Evolutionary conservation across 2,329 filamentous ascomycete genomes (phyloP).

Genomic region (Rutstroemia sp.): DNA sequence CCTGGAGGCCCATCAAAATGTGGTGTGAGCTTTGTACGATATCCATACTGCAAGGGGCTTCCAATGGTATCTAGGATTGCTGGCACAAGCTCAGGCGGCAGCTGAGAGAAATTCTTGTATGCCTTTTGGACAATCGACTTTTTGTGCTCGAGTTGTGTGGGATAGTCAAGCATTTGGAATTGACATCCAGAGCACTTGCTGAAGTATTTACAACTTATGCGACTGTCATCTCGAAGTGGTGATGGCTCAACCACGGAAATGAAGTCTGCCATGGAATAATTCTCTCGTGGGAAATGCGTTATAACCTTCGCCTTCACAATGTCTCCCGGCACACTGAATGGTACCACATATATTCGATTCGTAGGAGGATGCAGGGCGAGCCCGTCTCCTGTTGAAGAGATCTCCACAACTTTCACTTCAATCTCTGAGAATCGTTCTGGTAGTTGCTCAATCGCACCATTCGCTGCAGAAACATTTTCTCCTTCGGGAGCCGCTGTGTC

Average conservation of each 20-base stretch:
- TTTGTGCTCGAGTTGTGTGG: conserved; percentile 80
- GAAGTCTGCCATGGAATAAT: conserved; percentile 76
- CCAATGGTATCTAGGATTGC: conserved; percentile 76
- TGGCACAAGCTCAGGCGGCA: conserved; percentile 69
- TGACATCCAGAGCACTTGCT: conserved; percentile 84
- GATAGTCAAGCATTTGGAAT: conserved; percentile 93
- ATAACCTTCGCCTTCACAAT: conserved; percentile 70
- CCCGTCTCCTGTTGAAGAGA: conserved; percentile 90
- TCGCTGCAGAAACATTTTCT: conserved; percentile 17
- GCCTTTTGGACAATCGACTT: conserved; percentile 82
- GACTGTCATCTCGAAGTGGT: conserved; percentile 65
- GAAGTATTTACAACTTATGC: conserved; percentile 82
- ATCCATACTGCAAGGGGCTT: conserved; percentile 84
- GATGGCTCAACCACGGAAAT: conserved; percentile 69
- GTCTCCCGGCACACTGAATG: conserved; percentile 84
- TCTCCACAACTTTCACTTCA: conserved; percentile 69
- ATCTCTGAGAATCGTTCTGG: conserved; percentile 67
- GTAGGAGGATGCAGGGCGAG: conserved; percentile 64
- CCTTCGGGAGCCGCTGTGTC: conserved; percentile 14
- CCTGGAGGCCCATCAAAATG: conserved; percentile 78
- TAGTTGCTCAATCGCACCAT: conserved; percentile 32
- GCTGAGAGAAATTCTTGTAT: conserved; percentile 81
- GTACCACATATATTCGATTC: conserved; percentile 70
- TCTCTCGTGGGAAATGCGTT: conserved; percentile 56
- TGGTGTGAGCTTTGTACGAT: conserved; percentile 93